A percentile compares a stretch with the other conserved stretches of the same genome.
Conservation (phyloP, 2,329 filamentous ascomycete genomes). For the Paraphoma sp. region DNA sequence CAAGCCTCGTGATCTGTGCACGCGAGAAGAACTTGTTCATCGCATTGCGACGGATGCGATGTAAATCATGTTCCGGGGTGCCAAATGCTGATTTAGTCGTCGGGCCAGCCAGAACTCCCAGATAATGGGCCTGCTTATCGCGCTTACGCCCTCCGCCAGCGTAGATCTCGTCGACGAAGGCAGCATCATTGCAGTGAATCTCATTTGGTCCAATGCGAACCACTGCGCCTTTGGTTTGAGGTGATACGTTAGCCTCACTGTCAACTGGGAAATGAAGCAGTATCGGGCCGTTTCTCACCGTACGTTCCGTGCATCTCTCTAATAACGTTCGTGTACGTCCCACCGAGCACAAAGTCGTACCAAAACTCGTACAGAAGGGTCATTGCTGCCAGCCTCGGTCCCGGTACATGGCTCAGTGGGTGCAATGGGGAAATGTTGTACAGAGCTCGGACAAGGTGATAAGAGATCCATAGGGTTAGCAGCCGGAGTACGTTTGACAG, state of each 20-base stretch:
- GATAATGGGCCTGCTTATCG: slow-evolving; percentile 5
- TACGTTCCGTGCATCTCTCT: slow-evolving; percentile 16
- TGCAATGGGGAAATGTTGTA: slow-evolving; percentile 11
- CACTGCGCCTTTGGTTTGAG: slow-evolving; percentile 7
- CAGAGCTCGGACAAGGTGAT: slow-evolving; percentile 6
- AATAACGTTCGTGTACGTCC: slow-evolving; percentile 10
- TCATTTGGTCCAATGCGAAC: slow-evolving; percentile 28
- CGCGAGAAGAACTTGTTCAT: slow-evolving; percentile 12
- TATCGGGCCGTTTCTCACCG: slow-evolving; percentile 1
- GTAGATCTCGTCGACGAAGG: slow-evolving; percentile 29
- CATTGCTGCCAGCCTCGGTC: slow-evolving; percentile 12
- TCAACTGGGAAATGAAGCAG: not conserved
- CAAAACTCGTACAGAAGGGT: slow-evolving; percentile 16
- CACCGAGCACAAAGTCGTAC: slow-evolving; percentile 8
- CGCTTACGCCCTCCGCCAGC: slow-evolving; percentile 1
- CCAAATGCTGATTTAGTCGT: slow-evolving; percentile 10
- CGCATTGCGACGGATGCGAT: slow-evolving; percentile 5
- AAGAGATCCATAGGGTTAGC: slow-evolving; percentile 4
- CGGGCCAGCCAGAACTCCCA: slow-evolving; percentile 1
- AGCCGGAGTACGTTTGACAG: not conserved
- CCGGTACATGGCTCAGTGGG: slow-evolving; percentile 13
- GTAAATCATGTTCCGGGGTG: slow-evolving; percentile 14
- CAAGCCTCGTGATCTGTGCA: slow-evolving; percentile 5
- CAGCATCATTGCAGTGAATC: slow-evolving; percentile 20
- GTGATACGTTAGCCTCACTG: not conserved